These are phyloP conservation scores for Papiliotrema laurentii DNA, from an alignment of 1,284 basidiomycete genomes.

Conservation along the genomic window DNA sequence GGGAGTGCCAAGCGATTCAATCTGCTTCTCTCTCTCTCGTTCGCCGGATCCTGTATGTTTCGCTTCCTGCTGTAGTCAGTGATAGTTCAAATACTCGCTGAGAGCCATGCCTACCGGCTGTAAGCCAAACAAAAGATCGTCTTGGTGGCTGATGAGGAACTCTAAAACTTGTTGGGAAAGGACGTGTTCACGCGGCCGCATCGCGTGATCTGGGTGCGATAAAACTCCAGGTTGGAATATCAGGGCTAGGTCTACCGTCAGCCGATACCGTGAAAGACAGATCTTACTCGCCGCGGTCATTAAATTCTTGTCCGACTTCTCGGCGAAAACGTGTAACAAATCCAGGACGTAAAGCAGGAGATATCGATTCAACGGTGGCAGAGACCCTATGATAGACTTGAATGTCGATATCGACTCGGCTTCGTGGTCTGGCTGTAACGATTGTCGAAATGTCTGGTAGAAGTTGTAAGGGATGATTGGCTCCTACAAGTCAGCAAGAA, in stretches of 20 bases:
- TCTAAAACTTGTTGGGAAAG: constrained; percentile 87
- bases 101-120: constrained; percentile 25
- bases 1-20: constrained; percentile 6
- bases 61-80: not conserved
- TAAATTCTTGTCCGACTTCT: constrained; percentile 83
- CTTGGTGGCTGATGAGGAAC: constrained; percentile 69
- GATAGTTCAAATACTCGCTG: not conserved
- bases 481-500: constrained; percentile 21
- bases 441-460: constrained; percentile 85
- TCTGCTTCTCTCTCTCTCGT: constrained; percentile 18
- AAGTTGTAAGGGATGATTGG: constrained; percentile 50
- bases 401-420: constrained; percentile 69
- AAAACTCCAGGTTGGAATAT: constrained; percentile 92
- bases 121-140: constrained; percentile 44
- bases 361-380: constrained; percentile 87
- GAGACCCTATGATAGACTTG: constrained; percentile 73
- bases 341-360: constrained; percentile 94
- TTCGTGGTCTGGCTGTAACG: constrained; percentile 50
- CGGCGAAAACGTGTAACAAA: constrained; percentile 87
- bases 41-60: too few species aligned
- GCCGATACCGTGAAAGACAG: not conserved
- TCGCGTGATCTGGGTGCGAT: constrained; percentile 78
- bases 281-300: constrained; percentile 88
- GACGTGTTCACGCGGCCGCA: constrained; percentile 74
- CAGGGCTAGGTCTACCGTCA: constrained; percentile 71